A percentile compares a stretch with the other conserved stretches of the same genome.
Conservation (phyloP, 257 asterid genomes). For the Fraxinus anomala region DNA sequence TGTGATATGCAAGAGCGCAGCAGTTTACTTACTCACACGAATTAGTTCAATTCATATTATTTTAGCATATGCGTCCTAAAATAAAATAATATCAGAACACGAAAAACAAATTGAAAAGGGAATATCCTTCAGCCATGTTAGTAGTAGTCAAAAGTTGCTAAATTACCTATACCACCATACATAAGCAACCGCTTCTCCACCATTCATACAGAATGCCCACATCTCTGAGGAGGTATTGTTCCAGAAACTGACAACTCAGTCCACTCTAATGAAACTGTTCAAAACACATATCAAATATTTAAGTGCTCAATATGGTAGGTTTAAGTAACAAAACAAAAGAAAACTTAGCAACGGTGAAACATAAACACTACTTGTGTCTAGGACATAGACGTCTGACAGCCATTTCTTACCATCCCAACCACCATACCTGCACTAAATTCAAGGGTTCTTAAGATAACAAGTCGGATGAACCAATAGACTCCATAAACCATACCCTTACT, state of each 20-base stretch:
- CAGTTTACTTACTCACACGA: background rate
- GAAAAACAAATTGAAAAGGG: background rate
- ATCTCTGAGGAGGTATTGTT: constrained; percentile 87
- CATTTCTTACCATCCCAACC: constrained; percentile 99
- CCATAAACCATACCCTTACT: constrained; percentile 24
- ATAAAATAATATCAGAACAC: background rate
- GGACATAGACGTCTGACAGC: constrained; percentile 86
- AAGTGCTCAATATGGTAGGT: constrained; percentile 16
- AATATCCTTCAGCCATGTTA: background rate
- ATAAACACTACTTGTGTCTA: constrained; percentile 73
- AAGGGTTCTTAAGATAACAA: constrained; percentile 24
- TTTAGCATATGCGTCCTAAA: background rate
- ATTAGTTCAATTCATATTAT: background rate
- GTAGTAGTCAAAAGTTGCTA: constrained; percentile 22
- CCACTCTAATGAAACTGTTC: constrained; percentile 95
- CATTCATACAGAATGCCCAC: constrained; percentile 97
- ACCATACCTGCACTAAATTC: constrained; percentile 72
- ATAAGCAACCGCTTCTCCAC: constrained; percentile 93
- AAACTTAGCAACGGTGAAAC: background rate
- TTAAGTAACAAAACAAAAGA: background rate
- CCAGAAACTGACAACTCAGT: constrained; percentile 80
- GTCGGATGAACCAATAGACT: constrained; percentile 23
- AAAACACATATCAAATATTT: constrained; percentile 26
- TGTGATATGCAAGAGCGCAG: background rate
- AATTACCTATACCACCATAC: constrained; percentile 93